Base-by-base conservation (phyloP, 2,329 filamentous ascomycete species). In the Colletotrichum gigasporum region DNA sequence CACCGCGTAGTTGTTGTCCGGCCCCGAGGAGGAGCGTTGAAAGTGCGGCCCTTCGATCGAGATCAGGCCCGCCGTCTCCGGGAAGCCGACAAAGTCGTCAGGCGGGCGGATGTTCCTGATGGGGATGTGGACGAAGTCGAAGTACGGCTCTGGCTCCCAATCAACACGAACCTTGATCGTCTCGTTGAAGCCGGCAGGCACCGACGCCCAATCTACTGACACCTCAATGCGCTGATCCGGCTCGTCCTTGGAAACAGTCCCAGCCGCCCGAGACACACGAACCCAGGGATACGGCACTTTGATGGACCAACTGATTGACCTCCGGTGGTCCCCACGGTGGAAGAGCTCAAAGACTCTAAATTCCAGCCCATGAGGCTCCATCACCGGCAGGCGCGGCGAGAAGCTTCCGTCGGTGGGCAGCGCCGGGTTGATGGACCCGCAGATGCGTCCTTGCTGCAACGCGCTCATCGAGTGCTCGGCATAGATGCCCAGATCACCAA, bases 401-500 rank as follows among this genome's bases (percentile, higher is more conserved):
- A 80, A 76, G n/a, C 78, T 75, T 77, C 57, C 55, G 7, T 24
- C 39, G 11, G 63, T 69, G 5, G 67, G 67, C 54, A 66, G 35
- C 4, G 66, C 80, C 1, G 80, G 73, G 34, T 77, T 82, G 60
- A 69, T 76, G 68, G 88, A 84, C 72, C 80, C 86, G 14, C 73
- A 75, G 70, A 87, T 83, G 53, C 87, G 85, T 41, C 85, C 84
- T 0, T 85, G 84, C 2, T 85, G 78, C 3, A 81, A 82, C 2
- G 83, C 84, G 66, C 87, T 86, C 10, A 84, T 76, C 61, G 77
- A 82, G 8, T 80, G 81, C 70, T 87, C 83, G 8, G 85, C 78
- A 2, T 79, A 77, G 7, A 88, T 78, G 3, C 84, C 84, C 66
- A 88, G 75, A 34, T 84, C 80, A 0, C 85, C 85, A 8, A 68